Percentiles rank a stretch among this genome's conserved stretches.
phyloP scores from a whole-genome alignment of 2,329 filamentous ascomycete genomes.

The Westerdykella sp. region DNA sequence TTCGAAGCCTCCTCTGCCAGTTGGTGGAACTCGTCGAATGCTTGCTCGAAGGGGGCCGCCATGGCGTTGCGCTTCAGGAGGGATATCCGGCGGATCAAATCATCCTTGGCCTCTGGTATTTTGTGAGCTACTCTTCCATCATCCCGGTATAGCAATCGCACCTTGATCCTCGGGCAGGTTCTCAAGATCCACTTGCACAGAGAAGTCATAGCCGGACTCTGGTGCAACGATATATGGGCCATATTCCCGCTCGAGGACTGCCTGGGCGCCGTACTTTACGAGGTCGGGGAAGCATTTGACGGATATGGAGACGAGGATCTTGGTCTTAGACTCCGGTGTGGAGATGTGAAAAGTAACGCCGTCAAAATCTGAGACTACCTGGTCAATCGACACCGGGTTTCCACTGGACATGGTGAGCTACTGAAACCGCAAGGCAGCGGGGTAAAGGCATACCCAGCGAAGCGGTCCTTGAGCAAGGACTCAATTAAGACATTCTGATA shows the following conservation, averaged over 20 bases:
- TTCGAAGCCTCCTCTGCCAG: conserved; percentile 83
- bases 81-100: conserved; percentile 78
- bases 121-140: conserved; percentile 12
- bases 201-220: conserved; percentile 94
- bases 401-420: conserved; percentile 54
- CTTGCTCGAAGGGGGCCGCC: conserved; percentile 96
- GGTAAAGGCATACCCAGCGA: conserved; percentile 62
- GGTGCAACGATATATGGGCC: conserved; percentile 81
- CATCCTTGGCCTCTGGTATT: conserved; percentile 69
- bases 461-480: conserved; percentile 89
- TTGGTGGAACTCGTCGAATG: conserved; percentile 85
- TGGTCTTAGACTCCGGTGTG: conserved; percentile 85
- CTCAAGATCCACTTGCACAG: conserved; percentile 81
- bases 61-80: conserved; percentile 97
- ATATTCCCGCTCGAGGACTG: conserved; percentile 91
- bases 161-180: conserved; percentile 74
- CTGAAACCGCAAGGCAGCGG: conserved; percentile 21
- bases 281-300: conserved; percentile 94
- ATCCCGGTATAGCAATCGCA: conserved; percentile 29
- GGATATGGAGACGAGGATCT: conserved; percentile 89
- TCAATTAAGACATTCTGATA: conserved; percentile 99
- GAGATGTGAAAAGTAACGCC: conserved; percentile 98
- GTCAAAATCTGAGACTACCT: conserved; percentile 98
- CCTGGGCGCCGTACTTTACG: conserved; percentile 84
- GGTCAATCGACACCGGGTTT: conserved; percentile 83